Base-by-base conservation (phyloP, 169 alveolate genomes). In the Sarcocystis neurona region DNA sequence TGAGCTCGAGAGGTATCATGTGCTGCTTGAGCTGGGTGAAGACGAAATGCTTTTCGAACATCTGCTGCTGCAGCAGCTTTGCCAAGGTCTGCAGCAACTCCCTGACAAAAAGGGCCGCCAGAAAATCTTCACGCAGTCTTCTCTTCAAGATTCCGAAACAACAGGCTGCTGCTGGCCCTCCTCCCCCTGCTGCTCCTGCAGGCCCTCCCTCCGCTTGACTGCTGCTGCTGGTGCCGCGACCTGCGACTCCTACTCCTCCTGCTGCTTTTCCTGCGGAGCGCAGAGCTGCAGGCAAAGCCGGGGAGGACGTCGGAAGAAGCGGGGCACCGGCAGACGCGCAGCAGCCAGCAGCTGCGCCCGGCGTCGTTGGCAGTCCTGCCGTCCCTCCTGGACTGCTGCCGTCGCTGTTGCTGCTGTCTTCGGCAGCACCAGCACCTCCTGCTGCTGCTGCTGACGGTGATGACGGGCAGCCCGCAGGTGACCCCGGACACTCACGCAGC, bases 41-140 rank as follows among this genome's bases (percentile, higher is more conserved):
- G 53, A 79, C 37, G 46, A 75, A 79, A 39, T 79, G 87, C 47
- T 79, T 79, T 46, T 77, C 68, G 23, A 46, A 66, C 85, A 46
- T 43, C 44, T 77, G 85, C 68, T 77, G 85, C 68, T 77, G 75
- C 77, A 32, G 47, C 46, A 32, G 74, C 39, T 53, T 50, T 39
- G 87, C 2, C 44, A 79, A 75, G 39, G 23, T 32, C 8, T 44
- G 63, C 27, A 79, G 50, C 4, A 79, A 75, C 50, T 79, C 87
- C 18, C 87, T 44, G 39, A 79, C 43, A 34, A 79, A 79, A 1
- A 79, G 75, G 32, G 63, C 70, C 5, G 70, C 58, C 37, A 44
- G n/a, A 53, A 44, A 79, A 53, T 79, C 87, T 39, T 44, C 63
- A n/a, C 87, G 18, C 8, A 79, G 56, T 2, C 87, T 3, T 39